A percentile compares a stretch with the other conserved stretches of the same genome.
phyloP scores from a whole-genome alignment of 176 grass and related monocot species.

The Cenchrus purpureus region DNA sequence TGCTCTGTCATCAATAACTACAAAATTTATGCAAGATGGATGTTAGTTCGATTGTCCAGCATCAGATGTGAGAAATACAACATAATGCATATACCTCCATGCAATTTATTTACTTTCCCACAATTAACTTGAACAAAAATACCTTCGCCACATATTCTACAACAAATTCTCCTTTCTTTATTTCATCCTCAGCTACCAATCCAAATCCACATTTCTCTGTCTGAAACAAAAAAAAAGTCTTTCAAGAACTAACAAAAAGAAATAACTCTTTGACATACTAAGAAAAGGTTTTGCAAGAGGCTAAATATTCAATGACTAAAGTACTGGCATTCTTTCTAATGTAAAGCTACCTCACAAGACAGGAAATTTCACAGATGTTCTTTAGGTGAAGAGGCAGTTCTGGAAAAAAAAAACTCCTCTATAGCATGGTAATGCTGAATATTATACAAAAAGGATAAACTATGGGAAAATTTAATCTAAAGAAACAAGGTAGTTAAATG shows the following conservation, averaged over 20 bases:
- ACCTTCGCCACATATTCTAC: conserved; percentile 99
- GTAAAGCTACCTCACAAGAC: background rate
- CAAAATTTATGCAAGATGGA: conserved; percentile 33
- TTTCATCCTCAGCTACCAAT: conserved; percentile 84
- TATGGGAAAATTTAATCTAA: background rate
- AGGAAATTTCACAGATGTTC: background rate
- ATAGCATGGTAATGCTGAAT: background rate
- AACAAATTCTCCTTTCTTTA: conserved; percentile 95
- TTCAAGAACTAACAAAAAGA: conserved; percentile 24
- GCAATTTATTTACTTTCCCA: conserved; percentile 23
- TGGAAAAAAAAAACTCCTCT: background rate
- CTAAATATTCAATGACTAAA: background rate
- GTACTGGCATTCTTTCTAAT: background rate
- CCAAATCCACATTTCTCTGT: conserved; percentile 97
- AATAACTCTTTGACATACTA: conserved; percentile 7
- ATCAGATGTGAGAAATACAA: conserved; percentile 8
- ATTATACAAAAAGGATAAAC: conserved; percentile 1
- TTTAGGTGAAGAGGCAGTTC: background rate
- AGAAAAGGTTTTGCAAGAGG: background rate
- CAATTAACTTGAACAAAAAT: conserved; percentile 40
- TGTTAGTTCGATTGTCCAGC: conserved; percentile 36
- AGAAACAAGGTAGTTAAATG: background rate
- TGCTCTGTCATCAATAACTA: conserved; percentile 92
- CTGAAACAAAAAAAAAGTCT: conserved; percentile 52
- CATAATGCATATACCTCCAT: conserved; percentile 26